A percentile compares a stretch with the other conserved stretches of the same genome.
Conservation (phyloP, 306 rosid genomes). For the Ammopiptanthus mongolicus region DNA sequence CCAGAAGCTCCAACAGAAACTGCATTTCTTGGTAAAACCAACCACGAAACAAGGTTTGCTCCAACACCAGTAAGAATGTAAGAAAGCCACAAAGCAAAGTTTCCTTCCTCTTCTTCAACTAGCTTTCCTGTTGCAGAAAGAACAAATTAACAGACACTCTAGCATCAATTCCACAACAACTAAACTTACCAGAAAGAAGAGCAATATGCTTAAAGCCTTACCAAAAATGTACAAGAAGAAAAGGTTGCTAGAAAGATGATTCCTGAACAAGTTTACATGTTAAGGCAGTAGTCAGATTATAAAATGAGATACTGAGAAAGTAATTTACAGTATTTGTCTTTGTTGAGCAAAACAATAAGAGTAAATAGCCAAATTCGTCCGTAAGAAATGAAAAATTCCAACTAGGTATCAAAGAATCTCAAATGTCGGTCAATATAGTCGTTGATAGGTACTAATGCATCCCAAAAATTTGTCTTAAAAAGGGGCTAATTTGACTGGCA, state of each 20-base stretch:
- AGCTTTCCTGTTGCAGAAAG: conserved; percentile 63
- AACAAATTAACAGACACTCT: neutral
- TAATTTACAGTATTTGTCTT: neutral
- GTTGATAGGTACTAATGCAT: too few relatives aligned
- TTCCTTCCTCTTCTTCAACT: conserved; percentile 99
- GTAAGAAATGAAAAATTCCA: too few relatives aligned
- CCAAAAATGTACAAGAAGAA: conserved; percentile 95
- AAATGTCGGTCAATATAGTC: too few relatives aligned
- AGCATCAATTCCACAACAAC: conserved; percentile 10
- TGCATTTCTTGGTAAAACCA: conserved; percentile 81
- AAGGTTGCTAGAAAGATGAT: conserved; percentile 96
- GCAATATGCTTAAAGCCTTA: conserved; percentile 54
- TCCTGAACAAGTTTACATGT: conserved; percentile 54
- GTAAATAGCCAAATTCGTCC: too few relatives aligned
- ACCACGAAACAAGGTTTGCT: conserved; percentile 93
- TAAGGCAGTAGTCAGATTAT: conserved; percentile 17
- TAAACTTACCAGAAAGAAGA: conserved; percentile 12
- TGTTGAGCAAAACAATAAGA: too few relatives aligned
- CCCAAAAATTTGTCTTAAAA: too few relatives aligned
- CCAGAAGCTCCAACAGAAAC: conserved; percentile 98
- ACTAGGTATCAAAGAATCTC: neutral
- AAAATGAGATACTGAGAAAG: conserved; percentile 10
- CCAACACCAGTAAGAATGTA: conserved; percentile 91
- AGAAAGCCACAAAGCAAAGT: conserved; percentile 82
- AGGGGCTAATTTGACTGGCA: too few relatives aligned